A percentile compares a stretch with the other conserved stretches of the same genome.
These are phyloP conservation scores for Fusarium humuli DNA, from an alignment of 2,329 filamentous ascomycete species.

Conservation along the genomic window DNA sequence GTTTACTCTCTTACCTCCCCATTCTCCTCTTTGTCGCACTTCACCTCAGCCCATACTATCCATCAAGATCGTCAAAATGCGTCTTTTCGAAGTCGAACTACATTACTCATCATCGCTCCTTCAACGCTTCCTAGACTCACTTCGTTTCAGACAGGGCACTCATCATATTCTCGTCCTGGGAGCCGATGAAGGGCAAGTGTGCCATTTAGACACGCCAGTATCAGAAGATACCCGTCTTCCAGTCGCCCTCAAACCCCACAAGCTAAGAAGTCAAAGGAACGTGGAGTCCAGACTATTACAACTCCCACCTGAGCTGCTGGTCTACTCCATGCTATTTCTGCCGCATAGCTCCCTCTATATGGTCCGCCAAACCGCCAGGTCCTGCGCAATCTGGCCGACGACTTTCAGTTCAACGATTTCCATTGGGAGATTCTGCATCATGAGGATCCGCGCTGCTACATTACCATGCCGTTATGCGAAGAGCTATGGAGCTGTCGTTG, in stretches of 20 bases:
- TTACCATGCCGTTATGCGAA: neutral
- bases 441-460: neutral
- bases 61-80: neutral
- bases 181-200: neutral
- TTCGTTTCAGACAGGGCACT: neutral
- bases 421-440: neutral
- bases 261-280: accelerated
- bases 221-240: neutral
- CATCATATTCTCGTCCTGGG: neutral
- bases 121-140: no score
- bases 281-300: neutral
- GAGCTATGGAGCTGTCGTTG: neutral
- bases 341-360: constrained; percentile 1
- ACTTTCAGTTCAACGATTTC: neutral
- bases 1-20: no score
- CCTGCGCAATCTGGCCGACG: neutral
- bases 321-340: neutral
- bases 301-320: neutral
- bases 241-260: neutral
- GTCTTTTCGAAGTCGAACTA: neutral
- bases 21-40: neutral
- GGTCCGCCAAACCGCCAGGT: neutral
- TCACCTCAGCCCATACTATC: no score
- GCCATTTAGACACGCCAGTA: neutral
- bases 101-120: no score